These are phyloP conservation scores for Eleusine indica DNA, from an alignment of 176 grass and related monocot species.

Conservation along the genomic window DNA sequence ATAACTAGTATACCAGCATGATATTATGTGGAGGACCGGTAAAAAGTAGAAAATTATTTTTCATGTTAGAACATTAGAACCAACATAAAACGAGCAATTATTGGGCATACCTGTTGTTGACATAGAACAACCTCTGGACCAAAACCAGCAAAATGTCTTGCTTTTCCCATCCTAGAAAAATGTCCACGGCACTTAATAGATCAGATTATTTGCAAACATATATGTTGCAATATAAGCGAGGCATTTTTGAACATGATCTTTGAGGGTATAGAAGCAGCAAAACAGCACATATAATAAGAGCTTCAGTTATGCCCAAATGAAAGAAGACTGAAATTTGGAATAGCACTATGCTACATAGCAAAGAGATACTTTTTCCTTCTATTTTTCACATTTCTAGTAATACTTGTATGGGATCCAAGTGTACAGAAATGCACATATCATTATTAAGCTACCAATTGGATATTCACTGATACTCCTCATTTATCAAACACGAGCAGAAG, in stretches of 20 bases:
- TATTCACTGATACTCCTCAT: background rate
- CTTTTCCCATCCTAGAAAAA: slow-evolving; percentile 48
- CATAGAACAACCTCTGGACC: slow-evolving; percentile 20
- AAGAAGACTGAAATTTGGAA: background rate
- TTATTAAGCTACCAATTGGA: background rate
- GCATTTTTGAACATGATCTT: background rate
- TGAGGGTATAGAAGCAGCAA: background rate
- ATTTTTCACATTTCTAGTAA: background rate
- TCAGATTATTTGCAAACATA: background rate
- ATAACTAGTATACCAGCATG: background rate
- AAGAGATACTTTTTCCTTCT: background rate
- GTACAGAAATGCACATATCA: background rate
- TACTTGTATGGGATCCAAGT: background rate
- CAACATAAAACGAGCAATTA: background rate
- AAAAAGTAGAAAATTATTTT: background rate
- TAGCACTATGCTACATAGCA: background rate
- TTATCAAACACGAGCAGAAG: background rate
- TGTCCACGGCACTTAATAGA: background rate
- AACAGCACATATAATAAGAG: background rate
- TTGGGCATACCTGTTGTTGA: slow-evolving; percentile 59
- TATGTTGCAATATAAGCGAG: slow-evolving; percentile 5
- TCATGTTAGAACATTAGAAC: background rate
- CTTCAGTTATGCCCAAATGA: background rate
- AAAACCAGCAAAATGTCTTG: background rate
- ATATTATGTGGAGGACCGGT: slow-evolving; percentile 18